Base-by-base conservation (phyloP, 257 asterid species). In the Jacaranda copaia region DNA sequence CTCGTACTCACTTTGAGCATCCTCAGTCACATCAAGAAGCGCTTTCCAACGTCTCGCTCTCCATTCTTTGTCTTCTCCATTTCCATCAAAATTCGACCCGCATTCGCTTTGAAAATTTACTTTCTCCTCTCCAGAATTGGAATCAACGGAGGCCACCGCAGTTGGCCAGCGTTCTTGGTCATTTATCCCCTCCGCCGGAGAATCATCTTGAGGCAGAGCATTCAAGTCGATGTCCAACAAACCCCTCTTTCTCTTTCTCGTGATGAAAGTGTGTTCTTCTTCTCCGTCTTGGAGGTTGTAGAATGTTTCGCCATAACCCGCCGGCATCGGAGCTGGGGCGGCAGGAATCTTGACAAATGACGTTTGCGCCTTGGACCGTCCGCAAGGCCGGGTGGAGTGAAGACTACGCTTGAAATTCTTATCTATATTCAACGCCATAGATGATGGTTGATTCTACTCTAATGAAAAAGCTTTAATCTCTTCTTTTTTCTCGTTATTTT, bases 1-100 rank as follows among this genome's bases (percentile, higher is more conserved):
- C 18, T 68, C 74, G 74, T 69, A 69, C 61, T 49, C 74, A 62
- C 25, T 46, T 7, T 51, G 20, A 51, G 62, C 43, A 32, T 49
- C 38, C 42, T 49, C 62, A 1, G 45, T 15, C 5, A 25, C 74
- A 49, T 51, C 74, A 3, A 69, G 45, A 69, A 69, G 48, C 63
- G 74, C 74, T 25, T 12, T 1, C 74, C 74, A 69, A 13, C 14
- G 49, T 36, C 46, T 49, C 15, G 9, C 7, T 38, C 18, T 61
- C 46, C 65, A 20, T 20, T 25, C 65, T 20, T 7, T 25, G 1
- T 61, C 71, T 40, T 42, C 55, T 42, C 43, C 32, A 2, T 56
- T 1, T 16, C 14, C 61, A 5, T 18, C 61, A 32, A 65, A 4
- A 36, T 14, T 14, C 42, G 16, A 4, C 16, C 16, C 18, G 7